Base-by-base conservation (phyloP, 78 protist species). In the Dictyostelium brefeldianum region DNA sequence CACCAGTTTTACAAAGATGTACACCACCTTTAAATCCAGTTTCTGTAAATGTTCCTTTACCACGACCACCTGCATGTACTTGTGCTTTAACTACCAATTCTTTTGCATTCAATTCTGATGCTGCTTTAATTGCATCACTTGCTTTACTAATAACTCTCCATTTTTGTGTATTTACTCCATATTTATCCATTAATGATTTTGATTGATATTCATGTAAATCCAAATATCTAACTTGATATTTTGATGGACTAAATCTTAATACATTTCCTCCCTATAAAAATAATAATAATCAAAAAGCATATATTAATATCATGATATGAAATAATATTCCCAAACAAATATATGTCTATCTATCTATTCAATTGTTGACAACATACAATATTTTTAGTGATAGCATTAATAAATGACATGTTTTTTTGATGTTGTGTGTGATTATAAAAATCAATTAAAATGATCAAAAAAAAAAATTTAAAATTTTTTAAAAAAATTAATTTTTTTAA, bases 31-130 rank as follows among this genome's bases (percentile, higher is more conserved):
- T 75, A 95, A 97, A 95, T 8, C 99, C 99, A 31, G 78, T 95
- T 29, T 70, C 89, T 9, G 51, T 87, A 89, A 99, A 98, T 20
- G 81, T 50, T 20, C 99, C 99, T 62, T 94, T 89, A 6, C 99
- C 99, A 17, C 99, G 97, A 50, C 99, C 99, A 29, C 99, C 99
- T 9, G 99, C 99, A 8, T 95, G 98, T 7, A 98, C 94, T 94
- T 93, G 96, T 53, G 96, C 96, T 56, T 93, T 93, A 75, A 93
- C 74, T 8, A 93, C 96, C 36, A 93, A 73, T 48, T 93, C 96
- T 65, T 89, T 78, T n/a, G 84, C 95, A 47, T 77, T 82, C 41
- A 91, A 74, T 56, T 82, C 95, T 1, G 29, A 31, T 20, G 89
- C 90, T n/a, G 91, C 90, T 27, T 91, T 71, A 22, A 48, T 22